Evolutionary conservation across 495 filamentous ascomycete genomes (phyloP).

Genomic region (Penicillium fimorum): DNA sequence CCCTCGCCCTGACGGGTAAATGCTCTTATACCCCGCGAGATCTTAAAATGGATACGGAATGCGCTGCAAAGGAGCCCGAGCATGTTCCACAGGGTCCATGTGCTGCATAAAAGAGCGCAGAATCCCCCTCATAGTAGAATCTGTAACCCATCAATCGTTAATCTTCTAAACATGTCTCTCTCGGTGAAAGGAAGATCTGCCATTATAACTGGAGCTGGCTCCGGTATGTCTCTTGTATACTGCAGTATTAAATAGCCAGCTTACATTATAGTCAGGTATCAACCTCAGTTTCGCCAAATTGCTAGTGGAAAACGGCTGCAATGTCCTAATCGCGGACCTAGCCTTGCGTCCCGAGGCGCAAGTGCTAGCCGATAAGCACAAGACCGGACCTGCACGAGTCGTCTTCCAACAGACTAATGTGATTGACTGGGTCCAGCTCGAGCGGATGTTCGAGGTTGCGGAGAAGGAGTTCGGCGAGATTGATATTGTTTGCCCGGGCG

Average conservation of each 20-base stretch:
- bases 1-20: slow-evolving; percentile 14
- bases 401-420: slow-evolving; percentile 66
- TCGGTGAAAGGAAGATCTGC: slow-evolving; percentile 59
- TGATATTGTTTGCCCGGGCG: slow-evolving; percentile 67
- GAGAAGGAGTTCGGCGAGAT: slow-evolving; percentile 54
- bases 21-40: slow-evolving; percentile 2
- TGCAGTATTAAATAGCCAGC: slow-evolving; percentile 3
- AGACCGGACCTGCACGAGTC: slow-evolving; percentile 41
- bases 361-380: slow-evolving; percentile 52
- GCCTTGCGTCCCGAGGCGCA: slow-evolving; percentile 62
- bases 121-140: background rate
- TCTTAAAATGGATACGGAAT: slow-evolving; percentile 16
- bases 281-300: slow-evolving; percentile 60
- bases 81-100: slow-evolving; percentile 11
- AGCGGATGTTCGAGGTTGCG: slow-evolving; percentile 55
- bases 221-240: slow-evolving; percentile 45
- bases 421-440: slow-evolving; percentile 56
- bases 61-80: slow-evolving; percentile 23
- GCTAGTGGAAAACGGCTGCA: slow-evolving; percentile 59
- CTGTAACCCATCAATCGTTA: background rate
- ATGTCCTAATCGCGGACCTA: slow-evolving; percentile 66
- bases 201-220: slow-evolving; percentile 71
- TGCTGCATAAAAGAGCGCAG: slow-evolving; percentile 16
- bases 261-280: slow-evolving; percentile 28
- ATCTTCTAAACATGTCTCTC: slow-evolving; percentile 34